Evolutionary conservation across 2,329 filamentous ascomycete genomes (phyloP), one percentile per base, ranked within the genome.

Genomic region (Colletotrichum higginsianum): DNA sequence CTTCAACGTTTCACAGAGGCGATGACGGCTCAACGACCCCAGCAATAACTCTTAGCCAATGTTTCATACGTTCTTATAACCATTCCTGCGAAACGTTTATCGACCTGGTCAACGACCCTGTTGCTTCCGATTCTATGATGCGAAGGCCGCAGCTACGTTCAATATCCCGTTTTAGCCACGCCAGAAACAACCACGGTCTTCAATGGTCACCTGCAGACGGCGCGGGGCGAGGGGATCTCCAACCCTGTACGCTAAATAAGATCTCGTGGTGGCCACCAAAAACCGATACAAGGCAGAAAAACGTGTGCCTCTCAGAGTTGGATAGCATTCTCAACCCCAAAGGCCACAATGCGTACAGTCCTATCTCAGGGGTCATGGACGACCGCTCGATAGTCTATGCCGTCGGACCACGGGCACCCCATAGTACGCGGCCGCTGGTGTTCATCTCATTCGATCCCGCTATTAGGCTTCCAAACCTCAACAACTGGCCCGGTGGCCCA

Each of bases 31-130:
- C 81, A 0, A 78, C 80, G 1, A 77, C 77, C 5, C 78, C 80
- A 16, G 80, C 85, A 5, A 87, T 88, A 61, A 86, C 87, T 7
- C 81, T 90, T 12, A 84, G 85, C 47, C 85, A 87, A 64, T 90
- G 87, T 13, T 86, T 86, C 53, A 79, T 90, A 55, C 84, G 87
- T 30, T 83, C 85, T 3, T 93, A 93, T 77, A 84, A 88, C 61
- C 78, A 83, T 15, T 81, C 84, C 2, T 86, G 85, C 72, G 83
- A 83, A 26, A 84, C 89, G 0, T 92, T 89, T 75, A 65, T 92
- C 6, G 91, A 93, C 74, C 77, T 93, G 0, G 86, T 91, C 7
- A 84, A 90, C 72, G 85, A 88, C 72, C 80, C 85, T 3, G 60
- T 78, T 82, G 78, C 42, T 23, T 13, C 49, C 18, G 73, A 77